phyloP scores from a whole-genome alignment of 495 filamentous ascomycete species.

The Pyronema domesticum region DNA sequence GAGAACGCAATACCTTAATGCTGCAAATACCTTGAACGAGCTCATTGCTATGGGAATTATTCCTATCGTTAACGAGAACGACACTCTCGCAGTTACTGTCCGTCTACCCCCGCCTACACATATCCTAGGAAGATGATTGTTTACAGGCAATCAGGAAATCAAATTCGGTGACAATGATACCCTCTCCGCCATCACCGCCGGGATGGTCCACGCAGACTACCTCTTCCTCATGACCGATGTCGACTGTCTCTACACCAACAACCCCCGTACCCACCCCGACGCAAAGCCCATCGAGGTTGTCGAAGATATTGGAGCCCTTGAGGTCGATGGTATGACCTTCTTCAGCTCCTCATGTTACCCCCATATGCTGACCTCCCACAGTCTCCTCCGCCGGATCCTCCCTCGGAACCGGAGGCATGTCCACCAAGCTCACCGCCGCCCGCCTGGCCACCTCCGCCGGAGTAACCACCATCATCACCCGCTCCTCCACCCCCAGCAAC shows the following conservation, averaged over 20 bases:
- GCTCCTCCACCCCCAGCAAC: constrained; percentile 81
- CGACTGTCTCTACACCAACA: constrained; percentile 91
- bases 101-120: constrained; percentile 1
- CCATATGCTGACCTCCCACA: constrained; percentile 15
- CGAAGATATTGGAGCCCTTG: constrained; percentile 67
- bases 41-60: constrained; percentile 90
- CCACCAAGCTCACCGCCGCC: constrained; percentile 90
- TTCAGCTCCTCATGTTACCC: not conserved
- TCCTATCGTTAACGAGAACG: constrained; percentile 97
- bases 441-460: constrained; percentile 85
- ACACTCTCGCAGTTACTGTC: constrained; percentile 80
- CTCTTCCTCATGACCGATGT: constrained; percentile 98
- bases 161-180: constrained; percentile 99
- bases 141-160: constrained; percentile 46
- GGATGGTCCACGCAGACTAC: constrained; percentile 92
- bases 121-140: not conserved
- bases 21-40: constrained; percentile 80
- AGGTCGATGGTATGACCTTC: constrained; percentile 49
- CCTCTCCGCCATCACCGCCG: constrained; percentile 85
- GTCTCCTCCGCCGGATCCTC: constrained; percentile 76
- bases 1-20: constrained; percentile 89
- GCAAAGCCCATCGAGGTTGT: constrained; percentile 84
- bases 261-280: constrained; percentile 67
- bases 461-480: constrained; percentile 87
- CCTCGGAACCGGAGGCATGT: constrained; percentile 93